Evolutionary conservation across 2,329 filamentous ascomycete species (phyloP).

Genomic region (Trematosphaeria pertusa): DNA sequence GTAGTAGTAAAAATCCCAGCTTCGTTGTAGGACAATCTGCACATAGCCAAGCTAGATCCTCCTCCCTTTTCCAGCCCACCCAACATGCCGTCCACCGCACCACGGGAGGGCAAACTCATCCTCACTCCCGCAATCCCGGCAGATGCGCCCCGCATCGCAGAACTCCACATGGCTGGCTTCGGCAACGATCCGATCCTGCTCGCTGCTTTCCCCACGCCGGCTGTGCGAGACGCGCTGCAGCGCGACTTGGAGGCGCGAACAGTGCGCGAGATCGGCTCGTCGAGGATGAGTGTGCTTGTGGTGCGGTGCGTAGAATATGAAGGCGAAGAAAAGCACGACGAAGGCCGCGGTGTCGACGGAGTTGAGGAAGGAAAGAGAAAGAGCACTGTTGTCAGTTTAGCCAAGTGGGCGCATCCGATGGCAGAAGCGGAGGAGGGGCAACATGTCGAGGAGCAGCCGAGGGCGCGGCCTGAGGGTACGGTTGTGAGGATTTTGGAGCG

Average conservation of each 20-base stretch:
- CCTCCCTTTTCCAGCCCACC: no score
- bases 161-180: constrained; percentile 7
- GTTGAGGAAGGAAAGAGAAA: neutral
- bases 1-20: no score
- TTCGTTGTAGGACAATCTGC: no score
- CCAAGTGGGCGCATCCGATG: constrained; percentile 5
- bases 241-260: neutral
- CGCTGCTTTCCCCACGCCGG: constrained; percentile 3
- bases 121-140: neutral
- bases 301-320: neutral
- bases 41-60: no score
- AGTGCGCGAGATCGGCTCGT: neutral
- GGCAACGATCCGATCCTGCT: constrained; percentile 2
- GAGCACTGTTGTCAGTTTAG: constrained; percentile 7
- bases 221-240: constrained; percentile 1
- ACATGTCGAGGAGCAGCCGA: constrained; percentile 2
- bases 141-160: constrained; percentile 5
- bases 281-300: constrained; percentile 5
- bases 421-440: neutral
- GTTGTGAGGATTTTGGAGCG: neutral
- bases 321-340: no score
- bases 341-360: neutral
- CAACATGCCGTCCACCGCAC: no score
- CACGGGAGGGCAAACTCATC: no score
- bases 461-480: no score